phyloP scores from a whole-genome alignment of 2,329 filamentous ascomycete genomes.

The Tolypocladium sp. region DNA sequence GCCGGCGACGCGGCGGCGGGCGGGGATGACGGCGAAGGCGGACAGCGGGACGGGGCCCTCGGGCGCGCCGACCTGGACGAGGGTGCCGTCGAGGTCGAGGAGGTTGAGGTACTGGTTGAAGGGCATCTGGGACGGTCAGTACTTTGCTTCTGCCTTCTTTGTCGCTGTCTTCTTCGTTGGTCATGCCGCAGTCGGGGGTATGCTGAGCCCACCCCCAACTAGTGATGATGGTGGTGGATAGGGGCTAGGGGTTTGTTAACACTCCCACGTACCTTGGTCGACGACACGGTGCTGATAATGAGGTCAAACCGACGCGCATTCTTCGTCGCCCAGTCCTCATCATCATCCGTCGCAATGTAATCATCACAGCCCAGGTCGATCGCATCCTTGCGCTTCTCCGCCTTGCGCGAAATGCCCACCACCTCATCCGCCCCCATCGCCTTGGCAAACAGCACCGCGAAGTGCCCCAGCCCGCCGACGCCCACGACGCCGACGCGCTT shows the following conservation, averaged over 20 bases:
- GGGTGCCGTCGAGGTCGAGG: constrained; percentile 47
- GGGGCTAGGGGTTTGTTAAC: too few relatives aligned
- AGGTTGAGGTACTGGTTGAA: constrained; percentile 51
- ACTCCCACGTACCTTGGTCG: constrained; percentile 10
- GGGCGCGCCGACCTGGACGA: constrained; percentile 51
- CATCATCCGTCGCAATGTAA: constrained; percentile 33
- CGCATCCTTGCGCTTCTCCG: constrained; percentile 44
- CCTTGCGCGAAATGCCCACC: constrained; percentile 47
- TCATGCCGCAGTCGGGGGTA: too few relatives aligned
- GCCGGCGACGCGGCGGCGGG: constrained; percentile 40
- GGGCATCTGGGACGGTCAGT: constrained; percentile 38
- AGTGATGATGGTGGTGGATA: too few relatives aligned
- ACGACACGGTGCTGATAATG: constrained; percentile 49
- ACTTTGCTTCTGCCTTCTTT: background rate
- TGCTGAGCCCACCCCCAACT: too few relatives aligned
- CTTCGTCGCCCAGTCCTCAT: constrained; percentile 44
- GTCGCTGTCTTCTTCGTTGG: too few relatives aligned
- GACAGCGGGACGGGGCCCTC: constrained; percentile 9
- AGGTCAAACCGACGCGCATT: constrained; percentile 44
- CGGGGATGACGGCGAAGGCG: constrained; percentile 42
- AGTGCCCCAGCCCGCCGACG: constrained; percentile 60
- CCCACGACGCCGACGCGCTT: constrained; percentile 60
- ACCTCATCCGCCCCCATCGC: constrained; percentile 55
- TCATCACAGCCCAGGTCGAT: constrained; percentile 47
- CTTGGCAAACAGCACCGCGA: constrained; percentile 59